Conservation (phyloP, 306 rosid genomes). For the Hippophae gyantsensis region DNA sequence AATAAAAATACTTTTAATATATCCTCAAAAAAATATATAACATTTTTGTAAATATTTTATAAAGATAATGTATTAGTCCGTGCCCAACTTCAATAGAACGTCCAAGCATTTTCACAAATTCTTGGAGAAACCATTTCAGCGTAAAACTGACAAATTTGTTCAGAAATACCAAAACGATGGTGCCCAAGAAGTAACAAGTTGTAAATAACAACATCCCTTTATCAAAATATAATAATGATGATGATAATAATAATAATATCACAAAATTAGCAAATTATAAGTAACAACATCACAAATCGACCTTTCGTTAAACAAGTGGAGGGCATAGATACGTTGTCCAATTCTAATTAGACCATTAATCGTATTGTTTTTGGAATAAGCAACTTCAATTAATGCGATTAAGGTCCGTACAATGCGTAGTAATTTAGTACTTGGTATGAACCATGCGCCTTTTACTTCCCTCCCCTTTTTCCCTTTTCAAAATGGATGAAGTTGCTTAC, state of each 20-base stretch:
- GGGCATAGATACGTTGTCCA: constrained; percentile 35
- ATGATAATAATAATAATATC: no score
- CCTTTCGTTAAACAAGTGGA: constrained; percentile 43
- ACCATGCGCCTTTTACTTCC: not conserved
- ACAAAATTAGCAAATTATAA: constrained; percentile 49
- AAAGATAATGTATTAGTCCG: no score
- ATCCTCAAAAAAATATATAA: no score
- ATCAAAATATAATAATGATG: no score
- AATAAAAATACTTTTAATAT: no score
- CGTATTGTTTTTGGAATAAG: constrained; percentile 42
- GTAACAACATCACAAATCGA: constrained; percentile 53
- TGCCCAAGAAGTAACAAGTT: constrained; percentile 60
- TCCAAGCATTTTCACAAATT: constrained; percentile 43
- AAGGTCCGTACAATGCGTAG: constrained; percentile 20
- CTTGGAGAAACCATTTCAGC: constrained; percentile 46
- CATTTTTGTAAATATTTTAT: no score
- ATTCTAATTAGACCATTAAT: constrained; percentile 31
- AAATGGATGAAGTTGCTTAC: no score
- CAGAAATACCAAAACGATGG: constrained; percentile 21
- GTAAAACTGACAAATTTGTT: constrained; percentile 40
- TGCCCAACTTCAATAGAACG: constrained; percentile 40
- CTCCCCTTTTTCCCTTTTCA: no score
- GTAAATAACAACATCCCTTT: constrained; percentile 48
- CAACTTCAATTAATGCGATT: constrained; percentile 6
- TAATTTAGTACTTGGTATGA: not conserved